Evolutionary conservation across 257 asterid species (phyloP).

Genomic region (Fraxinus excelsior): DNA sequence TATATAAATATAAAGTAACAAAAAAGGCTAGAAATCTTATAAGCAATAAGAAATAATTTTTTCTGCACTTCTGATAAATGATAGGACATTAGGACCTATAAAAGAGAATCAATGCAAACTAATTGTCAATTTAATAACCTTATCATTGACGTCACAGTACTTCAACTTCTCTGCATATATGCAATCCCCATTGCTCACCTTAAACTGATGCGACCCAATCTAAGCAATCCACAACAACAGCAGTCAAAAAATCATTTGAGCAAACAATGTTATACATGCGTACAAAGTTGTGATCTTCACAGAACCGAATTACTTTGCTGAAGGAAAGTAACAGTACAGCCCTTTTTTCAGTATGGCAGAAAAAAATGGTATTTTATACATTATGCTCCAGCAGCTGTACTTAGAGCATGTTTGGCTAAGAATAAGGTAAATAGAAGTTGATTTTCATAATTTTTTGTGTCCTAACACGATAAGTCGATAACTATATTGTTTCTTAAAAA

Average conservation of each 20-base stretch:
- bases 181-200: constrained; percentile 86
- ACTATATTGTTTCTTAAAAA: neutral
- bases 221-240: constrained; percentile 27
- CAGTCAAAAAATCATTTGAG: neutral
- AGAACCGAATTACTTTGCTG: neutral
- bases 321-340: neutral
- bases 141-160: constrained; percentile 83
- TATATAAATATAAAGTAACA: neutral
- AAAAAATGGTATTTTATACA: neutral
- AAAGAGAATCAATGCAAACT: neutral
- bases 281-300: neutral
- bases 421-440: neutral
- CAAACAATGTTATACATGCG: neutral
- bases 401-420: neutral
- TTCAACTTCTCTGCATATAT: constrained; percentile 78
- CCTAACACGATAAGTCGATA: neutral
- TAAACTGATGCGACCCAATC: constrained; percentile 96
- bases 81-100: neutral
- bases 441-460: neutral
- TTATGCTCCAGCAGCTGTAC: neutral
- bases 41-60: neutral
- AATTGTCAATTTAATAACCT: constrained; percentile 49
- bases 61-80: neutral
- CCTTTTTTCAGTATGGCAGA: neutral
- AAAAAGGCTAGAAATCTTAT: constrained; percentile 1